These are phyloP conservation scores for Leptomonas pyrrhocoris DNA, from an alignment of 208 protist species.

Conservation along the genomic window DNA sequence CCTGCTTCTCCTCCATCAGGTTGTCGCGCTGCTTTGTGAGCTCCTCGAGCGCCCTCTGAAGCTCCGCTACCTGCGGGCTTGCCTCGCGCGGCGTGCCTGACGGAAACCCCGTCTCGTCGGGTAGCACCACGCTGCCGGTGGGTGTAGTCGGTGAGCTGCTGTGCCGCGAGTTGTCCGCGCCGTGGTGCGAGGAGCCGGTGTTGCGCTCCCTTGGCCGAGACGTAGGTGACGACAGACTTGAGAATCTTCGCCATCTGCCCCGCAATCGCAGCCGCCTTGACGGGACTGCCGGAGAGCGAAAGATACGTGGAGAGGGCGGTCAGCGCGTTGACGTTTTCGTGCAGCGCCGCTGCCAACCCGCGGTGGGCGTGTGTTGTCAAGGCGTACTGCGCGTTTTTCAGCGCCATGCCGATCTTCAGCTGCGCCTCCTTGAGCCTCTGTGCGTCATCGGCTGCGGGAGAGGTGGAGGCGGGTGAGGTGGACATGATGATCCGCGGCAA, in stretches of 20 bases:
- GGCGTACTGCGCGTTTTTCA: slow-evolving; percentile 69
- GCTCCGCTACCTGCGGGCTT: slow-evolving; percentile 9
- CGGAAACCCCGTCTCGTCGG: slow-evolving; percentile 12
- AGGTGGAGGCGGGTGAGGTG: slow-evolving; percentile 10
- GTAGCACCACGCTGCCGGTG: slow-evolving; percentile 6
- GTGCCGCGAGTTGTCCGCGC: slow-evolving; percentile 18
- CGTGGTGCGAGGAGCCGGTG: slow-evolving; percentile 3
- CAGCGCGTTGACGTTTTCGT: slow-evolving; percentile 49
- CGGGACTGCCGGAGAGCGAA: slow-evolving; percentile 47
- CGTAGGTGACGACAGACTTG: slow-evolving; percentile 40
- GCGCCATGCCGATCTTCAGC: slow-evolving; percentile 54
- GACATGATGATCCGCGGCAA: slow-evolving; percentile 6
- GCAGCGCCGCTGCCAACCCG: slow-evolving; percentile 43
- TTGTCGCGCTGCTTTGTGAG: slow-evolving; percentile 26
- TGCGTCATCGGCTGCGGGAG: slow-evolving; percentile 25
- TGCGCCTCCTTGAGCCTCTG: slow-evolving; percentile 51
- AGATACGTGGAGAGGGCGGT: slow-evolving; percentile 66
- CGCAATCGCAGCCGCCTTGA: slow-evolving; percentile 70
- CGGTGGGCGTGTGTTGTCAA: slow-evolving; percentile 46
- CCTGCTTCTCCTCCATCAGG: slow-evolving; percentile 14
- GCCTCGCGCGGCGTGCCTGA: slow-evolving; percentile 15
- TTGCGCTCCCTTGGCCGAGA: slow-evolving; percentile 28
- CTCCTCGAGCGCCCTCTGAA: slow-evolving; percentile 23
- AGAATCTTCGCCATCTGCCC: slow-evolving; percentile 72
- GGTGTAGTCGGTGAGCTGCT: slow-evolving; percentile 30